These are phyloP conservation scores for Elasticomyces elasticus DNA, from an alignment of 495 filamentous ascomycete genomes.

Conservation along the genomic window DNA sequence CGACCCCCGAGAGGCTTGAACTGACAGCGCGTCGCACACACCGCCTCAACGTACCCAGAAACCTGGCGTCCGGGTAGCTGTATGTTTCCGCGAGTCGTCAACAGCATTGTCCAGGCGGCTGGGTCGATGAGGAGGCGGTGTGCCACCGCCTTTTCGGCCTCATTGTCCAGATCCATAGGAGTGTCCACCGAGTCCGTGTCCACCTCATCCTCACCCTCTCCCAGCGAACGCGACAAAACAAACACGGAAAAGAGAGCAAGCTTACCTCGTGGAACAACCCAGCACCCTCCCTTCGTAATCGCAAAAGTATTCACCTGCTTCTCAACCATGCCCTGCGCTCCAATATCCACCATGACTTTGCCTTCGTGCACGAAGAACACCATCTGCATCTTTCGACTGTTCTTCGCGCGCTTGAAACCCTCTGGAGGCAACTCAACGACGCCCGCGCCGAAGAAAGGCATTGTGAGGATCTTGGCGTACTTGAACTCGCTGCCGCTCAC, in stretches of 20 bases:
- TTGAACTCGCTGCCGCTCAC: constrained; percentile 67
- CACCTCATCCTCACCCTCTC: too few relatives aligned
- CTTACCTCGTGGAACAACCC: constrained; percentile 89
- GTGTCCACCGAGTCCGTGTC: too few relatives aligned
- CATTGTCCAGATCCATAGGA: too few relatives aligned
- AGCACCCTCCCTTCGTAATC: constrained; percentile 77
- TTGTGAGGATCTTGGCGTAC: constrained; percentile 76
- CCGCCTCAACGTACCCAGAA: background rate
- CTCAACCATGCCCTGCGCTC: constrained; percentile 35
- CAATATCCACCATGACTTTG: constrained; percentile 63
- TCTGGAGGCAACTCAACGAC: constrained; percentile 79
- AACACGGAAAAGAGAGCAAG: constrained; percentile 23
- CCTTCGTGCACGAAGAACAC: constrained; percentile 81
- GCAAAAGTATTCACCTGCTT: constrained; percentile 51
- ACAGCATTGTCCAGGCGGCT: background rate
- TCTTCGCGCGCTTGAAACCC: constrained; percentile 76
- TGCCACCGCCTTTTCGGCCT: background rate
- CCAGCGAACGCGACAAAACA: background rate
- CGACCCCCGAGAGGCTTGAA: background rate
- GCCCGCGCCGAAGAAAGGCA: constrained; percentile 76
- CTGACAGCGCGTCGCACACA: constrained; percentile 16
- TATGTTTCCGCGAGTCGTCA: background rate
- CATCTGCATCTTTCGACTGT: constrained; percentile 87
- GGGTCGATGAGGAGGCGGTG: background rate
- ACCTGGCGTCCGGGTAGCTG: background rate